These are phyloP conservation scores for Polytrichum commune DNA, from an alignment of 225 moss, liverwort and hornwort species.

Conservation along the genomic window DNA sequence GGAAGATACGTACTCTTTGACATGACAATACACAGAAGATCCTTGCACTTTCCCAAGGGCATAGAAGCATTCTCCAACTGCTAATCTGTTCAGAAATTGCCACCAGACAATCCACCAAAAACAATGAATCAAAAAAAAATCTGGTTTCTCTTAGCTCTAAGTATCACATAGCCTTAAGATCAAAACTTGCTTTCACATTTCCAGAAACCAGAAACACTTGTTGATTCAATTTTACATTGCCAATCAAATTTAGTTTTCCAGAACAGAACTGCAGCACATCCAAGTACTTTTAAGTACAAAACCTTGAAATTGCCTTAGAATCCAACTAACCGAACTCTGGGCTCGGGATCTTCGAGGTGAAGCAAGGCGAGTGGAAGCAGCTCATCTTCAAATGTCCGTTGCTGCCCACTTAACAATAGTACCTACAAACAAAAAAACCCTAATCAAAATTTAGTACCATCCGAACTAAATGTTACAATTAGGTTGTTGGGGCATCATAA, in stretches of 20 bases:
- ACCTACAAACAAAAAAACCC: constrained; percentile 25
- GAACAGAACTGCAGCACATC: constrained; percentile 1
- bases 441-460: not conserved
- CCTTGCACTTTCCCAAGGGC: constrained; percentile 65
- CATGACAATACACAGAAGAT: constrained; percentile 29
- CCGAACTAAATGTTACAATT: not conserved
- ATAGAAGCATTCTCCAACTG: constrained; percentile 75
- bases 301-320: constrained; percentile 14
- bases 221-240: not conserved
- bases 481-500: too few species aligned
- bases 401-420: constrained; percentile 43
- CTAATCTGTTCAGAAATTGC: constrained; percentile 48
- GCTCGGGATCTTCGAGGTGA: constrained; percentile 70
- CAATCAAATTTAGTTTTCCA: not conserved
- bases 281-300: constrained; percentile 24
- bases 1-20: constrained; percentile 52
- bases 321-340: constrained; percentile 72
- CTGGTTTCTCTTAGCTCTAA: too few species aligned
- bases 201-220: too few species aligned
- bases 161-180: too few species aligned
- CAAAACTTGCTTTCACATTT: too few species aligned
- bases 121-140: not conserved
- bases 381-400: constrained; percentile 48
- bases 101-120: constrained; percentile 4
- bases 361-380: constrained; percentile 49